A percentile compares a stretch with the other conserved stretches of the same genome.
Evolutionary conservation across 345 rosid species (phyloP).

Genomic region (Lepidium sativum): DNA sequence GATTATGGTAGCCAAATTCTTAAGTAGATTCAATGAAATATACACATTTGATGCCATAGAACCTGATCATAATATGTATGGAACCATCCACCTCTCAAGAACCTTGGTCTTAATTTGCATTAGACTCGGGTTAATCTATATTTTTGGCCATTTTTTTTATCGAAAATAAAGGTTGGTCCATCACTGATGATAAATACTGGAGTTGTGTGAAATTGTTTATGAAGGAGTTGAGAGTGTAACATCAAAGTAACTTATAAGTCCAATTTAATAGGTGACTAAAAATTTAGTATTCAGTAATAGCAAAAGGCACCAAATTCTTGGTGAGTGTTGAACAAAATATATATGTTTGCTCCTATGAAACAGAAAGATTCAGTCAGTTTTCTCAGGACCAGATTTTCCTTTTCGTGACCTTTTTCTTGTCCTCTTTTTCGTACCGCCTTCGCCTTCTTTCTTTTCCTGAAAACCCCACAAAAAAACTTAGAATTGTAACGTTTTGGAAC

Average conservation of each 20-base stretch:
- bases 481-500: not conserved
- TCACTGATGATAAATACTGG: not conserved
- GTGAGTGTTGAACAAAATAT: not conserved
- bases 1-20: slow-evolving; percentile 92
- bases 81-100: not conserved
- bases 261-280: not conserved
- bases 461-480: not conserved
- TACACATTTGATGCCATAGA: not conserved
- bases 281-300: not conserved
- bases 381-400: slow-evolving; percentile 10
- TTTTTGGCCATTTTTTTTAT: not conserved
- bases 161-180: not conserved
- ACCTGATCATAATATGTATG: not conserved
- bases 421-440: slow-evolving; percentile 1
- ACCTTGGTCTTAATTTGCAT: not conserved
- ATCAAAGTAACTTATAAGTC: not conserved
- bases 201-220: not conserved
- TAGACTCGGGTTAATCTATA: not conserved
- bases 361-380: not conserved
- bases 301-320: not conserved
- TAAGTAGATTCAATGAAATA: slow-evolving; percentile 23
- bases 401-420: slow-evolving; percentile 11
- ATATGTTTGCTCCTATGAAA: not conserved
- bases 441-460: slow-evolving; percentile 11
- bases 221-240: not conserved